A percentile compares a stretch with the other conserved stretches of the same genome.
Conservation (phyloP, 768 basidiomycete genomes). For the Zangia roseola region DNA sequence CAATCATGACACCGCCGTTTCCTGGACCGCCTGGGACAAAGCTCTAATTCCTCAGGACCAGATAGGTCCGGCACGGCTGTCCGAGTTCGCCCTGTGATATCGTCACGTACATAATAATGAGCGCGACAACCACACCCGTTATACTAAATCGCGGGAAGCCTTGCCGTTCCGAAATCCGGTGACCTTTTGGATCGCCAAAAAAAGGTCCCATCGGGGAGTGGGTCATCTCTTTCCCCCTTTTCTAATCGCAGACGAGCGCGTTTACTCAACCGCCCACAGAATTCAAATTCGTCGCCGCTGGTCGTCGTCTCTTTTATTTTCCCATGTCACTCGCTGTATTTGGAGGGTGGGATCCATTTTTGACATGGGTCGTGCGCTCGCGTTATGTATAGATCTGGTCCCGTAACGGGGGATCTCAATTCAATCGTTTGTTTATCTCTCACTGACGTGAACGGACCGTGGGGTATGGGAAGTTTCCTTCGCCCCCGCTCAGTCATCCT, state of each 20-base stretch:
- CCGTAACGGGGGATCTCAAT: slow-evolving; percentile 4
- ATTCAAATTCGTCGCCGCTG: too few species aligned
- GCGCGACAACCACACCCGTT: slow-evolving; percentile 1
- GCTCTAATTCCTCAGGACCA: slow-evolving; percentile 15
- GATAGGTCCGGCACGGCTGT: slow-evolving; percentile 1
- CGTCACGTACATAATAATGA: slow-evolving; percentile 23
- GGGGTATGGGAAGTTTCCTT: neutral
- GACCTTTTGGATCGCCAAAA: neutral
- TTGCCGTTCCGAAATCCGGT: neutral
- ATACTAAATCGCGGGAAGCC: slow-evolving; percentile 12
- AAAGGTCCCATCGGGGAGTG: too few species aligned
- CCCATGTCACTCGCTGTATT: slow-evolving; percentile 13
- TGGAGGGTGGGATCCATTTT: too few species aligned
- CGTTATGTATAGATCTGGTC: neutral
- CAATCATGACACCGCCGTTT: slow-evolving; percentile 32
- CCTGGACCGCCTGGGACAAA: slow-evolving; percentile 32
- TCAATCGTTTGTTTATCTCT: slow-evolving; percentile 1
- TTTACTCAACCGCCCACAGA: too few species aligned
- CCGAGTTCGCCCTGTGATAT: neutral
- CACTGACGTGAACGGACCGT: neutral
- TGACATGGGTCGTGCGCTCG: neutral
- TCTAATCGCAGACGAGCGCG: slow-evolving; percentile 1
- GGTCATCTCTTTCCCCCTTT: neutral
- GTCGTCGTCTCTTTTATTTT: slow-evolving; percentile 4
- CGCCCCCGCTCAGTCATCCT: too few species aligned